Conservation (phyloP, 148 eudicot species). For the Arctostaphylos glauca region DNA sequence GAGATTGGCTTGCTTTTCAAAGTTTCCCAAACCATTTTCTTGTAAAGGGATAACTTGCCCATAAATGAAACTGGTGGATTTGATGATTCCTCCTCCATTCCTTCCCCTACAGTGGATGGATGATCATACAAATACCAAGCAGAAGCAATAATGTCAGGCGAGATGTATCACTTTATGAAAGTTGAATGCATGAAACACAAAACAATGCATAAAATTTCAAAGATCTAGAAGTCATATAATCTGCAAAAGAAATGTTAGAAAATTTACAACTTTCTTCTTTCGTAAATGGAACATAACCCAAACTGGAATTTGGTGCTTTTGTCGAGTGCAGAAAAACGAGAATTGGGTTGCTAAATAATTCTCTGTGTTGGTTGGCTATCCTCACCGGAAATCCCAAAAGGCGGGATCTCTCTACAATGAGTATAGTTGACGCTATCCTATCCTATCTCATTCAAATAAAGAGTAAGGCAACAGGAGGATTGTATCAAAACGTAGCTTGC, state of each 20-base stretch:
- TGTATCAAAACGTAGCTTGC: no score
- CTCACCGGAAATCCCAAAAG: no score
- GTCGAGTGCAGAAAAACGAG: neutral
- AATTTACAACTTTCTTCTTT: neutral
- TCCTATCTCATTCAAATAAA: no score
- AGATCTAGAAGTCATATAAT: neutral
- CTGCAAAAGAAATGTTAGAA: neutral
- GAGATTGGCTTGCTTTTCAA: constrained; percentile 55
- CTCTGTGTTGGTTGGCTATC: neutral
- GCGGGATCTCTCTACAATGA: no score
- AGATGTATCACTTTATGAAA: neutral
- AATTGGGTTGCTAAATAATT: neutral
- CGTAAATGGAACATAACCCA: neutral
- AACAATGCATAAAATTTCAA: neutral
- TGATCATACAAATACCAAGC: neutral
- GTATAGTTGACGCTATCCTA: no score
- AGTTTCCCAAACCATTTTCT: constrained; percentile 30
- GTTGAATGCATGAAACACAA: neutral
- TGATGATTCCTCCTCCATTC: constrained; percentile 25
- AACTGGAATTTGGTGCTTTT: neutral
- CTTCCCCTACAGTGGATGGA: constrained; percentile 14
- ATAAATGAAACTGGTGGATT: constrained; percentile 26
- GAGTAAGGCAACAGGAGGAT: no score
- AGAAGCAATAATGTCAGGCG: neutral
- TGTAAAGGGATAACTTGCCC: constrained; percentile 26